Base-by-base conservation (phyloP, 371 early-diverging fungal genomes). In the Mucor plumbeus region DNA sequence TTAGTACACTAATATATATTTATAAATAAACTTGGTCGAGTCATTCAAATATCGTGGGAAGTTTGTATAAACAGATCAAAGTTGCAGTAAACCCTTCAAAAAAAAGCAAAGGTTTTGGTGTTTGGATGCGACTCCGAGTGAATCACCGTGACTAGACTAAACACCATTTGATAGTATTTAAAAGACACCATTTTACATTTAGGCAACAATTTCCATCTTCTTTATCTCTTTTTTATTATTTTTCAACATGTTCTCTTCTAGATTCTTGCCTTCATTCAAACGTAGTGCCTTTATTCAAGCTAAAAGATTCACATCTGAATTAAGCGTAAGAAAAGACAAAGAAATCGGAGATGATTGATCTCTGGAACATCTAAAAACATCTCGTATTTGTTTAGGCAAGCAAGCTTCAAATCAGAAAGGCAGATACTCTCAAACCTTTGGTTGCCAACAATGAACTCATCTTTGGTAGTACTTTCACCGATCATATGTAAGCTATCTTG, bases 401-500 rank as follows among this genome's bases (percentile, higher is more conserved):
- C 67, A 79, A 81, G 68, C 72, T 87, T 59, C 63, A 78, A 39
- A 64, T 86, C 41, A 77, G 60, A 19, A 72, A 77, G 53, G 61
- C 80, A 48, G 77, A 78, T 60, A 67, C 59, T 44, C 77, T 85
- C 40, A 92, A 92, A 76, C 73, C 87, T 21, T 76, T 92, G 69
- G 76, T 87, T 59, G 89, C 94, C 41, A 87, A 91, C 76, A 87
- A 94, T 68, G 80, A 94, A 36, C 83, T 98, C 54, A 83, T 91
- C 41, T 98, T 98, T 78, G 98, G 98, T 41, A 82, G 87, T 59
- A 85, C 88, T 31, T 98, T 98, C 63, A 86, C 96, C 13, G 97
- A 98, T 83, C 97, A 98, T 84, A 98, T 98, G 98, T 80, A 79
- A 71, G 75, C n/a, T 56, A 34, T 34, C 14, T 47, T 41, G 26